A percentile compares a stretch with the other conserved stretches of the same genome.
Conservation (phyloP, 306 rosid species). For the Rosa chinensis region DNA sequence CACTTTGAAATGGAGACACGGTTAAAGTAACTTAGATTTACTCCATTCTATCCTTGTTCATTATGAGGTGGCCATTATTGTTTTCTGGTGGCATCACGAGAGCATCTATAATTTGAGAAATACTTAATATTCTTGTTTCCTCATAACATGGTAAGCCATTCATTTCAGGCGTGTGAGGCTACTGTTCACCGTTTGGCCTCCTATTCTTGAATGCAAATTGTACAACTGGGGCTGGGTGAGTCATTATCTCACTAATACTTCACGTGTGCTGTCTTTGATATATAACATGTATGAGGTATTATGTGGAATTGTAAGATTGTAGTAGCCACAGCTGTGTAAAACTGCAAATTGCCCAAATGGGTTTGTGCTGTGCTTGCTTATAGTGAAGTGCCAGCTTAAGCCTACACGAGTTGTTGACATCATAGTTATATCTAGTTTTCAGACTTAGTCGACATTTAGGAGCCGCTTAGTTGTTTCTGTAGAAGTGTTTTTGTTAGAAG, state of each 20-base stretch:
- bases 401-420: background rate
- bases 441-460: background rate
- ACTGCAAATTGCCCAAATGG: background rate
- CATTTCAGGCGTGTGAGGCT: background rate
- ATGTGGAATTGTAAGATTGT: background rate
- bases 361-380: background rate
- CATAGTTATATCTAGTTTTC: background rate
- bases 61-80: conserved; percentile 20
- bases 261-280: conserved; percentile 11
- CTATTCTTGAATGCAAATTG: background rate
- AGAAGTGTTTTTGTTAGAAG: background rate
- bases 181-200: background rate
- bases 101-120: background rate
- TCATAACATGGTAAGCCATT: background rate
- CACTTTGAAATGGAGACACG: background rate
- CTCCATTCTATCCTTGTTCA: background rate
- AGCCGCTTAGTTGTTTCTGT: background rate
- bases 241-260: conserved; percentile 9
- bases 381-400: background rate
- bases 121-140: background rate
- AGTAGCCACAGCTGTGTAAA: background rate
- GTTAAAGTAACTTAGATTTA: background rate
- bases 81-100: background rate
- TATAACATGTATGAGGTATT: background rate
- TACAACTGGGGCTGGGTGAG: background rate